A percentile compares a stretch with the other conserved stretches of the same genome.
These are phyloP conservation scores for Paramecium primaurelia DNA, from an alignment of 73 alveolate genomes.

Conservation along the genomic window DNA sequence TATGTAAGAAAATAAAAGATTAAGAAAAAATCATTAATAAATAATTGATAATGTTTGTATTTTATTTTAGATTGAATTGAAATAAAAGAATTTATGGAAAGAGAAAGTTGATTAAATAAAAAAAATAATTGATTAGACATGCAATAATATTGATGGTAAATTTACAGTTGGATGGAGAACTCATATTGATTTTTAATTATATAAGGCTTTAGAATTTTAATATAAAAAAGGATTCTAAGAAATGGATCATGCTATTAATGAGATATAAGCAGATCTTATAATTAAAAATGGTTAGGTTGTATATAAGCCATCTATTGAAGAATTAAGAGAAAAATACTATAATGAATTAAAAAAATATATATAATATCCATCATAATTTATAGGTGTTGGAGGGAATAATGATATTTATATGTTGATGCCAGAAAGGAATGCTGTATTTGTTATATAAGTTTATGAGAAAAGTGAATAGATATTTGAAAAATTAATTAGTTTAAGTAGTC, in stretches of 20 bases:
- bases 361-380: conserved; percentile 71
- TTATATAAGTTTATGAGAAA: conserved; percentile 90
- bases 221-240: conserved; percentile 93
- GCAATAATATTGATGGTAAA: conserved; percentile 71
- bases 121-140: conserved; percentile 79
- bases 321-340: conserved; percentile 91
- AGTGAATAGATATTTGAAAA: conserved; percentile 88
- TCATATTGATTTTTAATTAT: conserved; percentile 93
- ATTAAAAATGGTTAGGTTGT: conserved; percentile 74
- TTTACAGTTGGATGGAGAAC: conserved; percentile 87
- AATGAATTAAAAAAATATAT: conserved; percentile 77
- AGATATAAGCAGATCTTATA: conserved; percentile 96
- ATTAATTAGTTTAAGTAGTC: conserved; percentile 63
- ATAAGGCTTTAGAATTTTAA: conserved; percentile 94
- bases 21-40: conserved; percentile 89
- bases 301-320: conserved; percentile 98
- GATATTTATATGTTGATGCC: conserved; percentile 96
- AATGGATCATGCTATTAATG: conserved; percentile 72
- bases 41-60: conserved; percentile 85
- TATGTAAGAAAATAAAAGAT: conserved; percentile 90
- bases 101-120: conserved; percentile 87
- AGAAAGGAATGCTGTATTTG: conserved; percentile 91
- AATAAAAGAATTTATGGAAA: conserved; percentile 92
- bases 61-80: conserved; percentile 86
- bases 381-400: conserved; percentile 96